phyloP scores from a whole-genome alignment of 768 basidiomycete genomes.

The Mycena epipterygia region DNA sequence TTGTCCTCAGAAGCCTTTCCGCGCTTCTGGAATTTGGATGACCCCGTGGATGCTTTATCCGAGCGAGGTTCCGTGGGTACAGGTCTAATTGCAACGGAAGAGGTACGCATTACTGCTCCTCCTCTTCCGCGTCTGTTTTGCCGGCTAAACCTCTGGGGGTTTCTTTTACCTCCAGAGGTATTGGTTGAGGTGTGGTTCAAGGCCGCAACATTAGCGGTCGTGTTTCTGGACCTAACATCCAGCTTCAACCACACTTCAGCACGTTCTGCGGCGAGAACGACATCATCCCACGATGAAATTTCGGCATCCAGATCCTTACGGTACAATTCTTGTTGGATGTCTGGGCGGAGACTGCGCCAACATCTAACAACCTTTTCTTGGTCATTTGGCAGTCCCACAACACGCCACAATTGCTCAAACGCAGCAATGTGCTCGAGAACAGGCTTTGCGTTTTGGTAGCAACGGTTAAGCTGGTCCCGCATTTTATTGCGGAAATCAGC shows the following conservation, averaged over 20 bases:
- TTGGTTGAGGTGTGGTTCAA: too few relatives aligned
- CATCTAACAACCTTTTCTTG: conserved; percentile 38
- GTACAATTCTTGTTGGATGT: conserved; percentile 38
- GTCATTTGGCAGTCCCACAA: conserved; percentile 34
- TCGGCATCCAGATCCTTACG: conserved; percentile 34
- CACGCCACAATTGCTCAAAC: conserved; percentile 35
- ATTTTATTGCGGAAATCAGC: conserved; percentile 36
- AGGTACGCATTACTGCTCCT: too few relatives aligned
- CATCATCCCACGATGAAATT: conserved; percentile 17
- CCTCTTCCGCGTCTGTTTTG: too few relatives aligned
- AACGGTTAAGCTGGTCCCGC: neutral
- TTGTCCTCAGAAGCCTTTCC: too few relatives aligned
- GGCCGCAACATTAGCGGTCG: neutral
- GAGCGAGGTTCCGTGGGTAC: too few relatives aligned
- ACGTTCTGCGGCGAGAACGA: conserved; percentile 43
- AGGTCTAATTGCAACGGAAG: too few relatives aligned
- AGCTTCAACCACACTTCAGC: neutral
- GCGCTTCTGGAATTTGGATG: too few relatives aligned
- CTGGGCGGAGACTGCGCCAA: conserved; percentile 43
- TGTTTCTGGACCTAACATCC: too few relatives aligned
- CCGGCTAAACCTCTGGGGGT: too few relatives aligned
- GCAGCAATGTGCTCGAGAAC: conserved; percentile 42
- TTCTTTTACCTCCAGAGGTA: too few relatives aligned
- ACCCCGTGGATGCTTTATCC: neutral
- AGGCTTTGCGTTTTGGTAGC: neutral